Evolutionary conservation across 2,329 filamentous ascomycete genomes (phyloP).

Genomic region (Xylaria sp.): DNA sequence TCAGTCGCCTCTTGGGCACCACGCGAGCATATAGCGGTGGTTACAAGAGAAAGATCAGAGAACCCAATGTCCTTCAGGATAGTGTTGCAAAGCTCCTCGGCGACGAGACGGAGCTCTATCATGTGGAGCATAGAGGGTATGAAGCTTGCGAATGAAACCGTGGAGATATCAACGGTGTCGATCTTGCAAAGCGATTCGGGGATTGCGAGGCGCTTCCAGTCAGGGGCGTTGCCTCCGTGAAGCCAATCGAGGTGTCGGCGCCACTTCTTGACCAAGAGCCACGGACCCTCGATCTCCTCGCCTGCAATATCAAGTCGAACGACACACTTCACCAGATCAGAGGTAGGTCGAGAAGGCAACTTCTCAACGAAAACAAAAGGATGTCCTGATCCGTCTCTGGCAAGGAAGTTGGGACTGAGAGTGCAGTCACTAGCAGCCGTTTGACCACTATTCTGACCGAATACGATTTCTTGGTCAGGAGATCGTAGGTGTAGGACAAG

Average conservation of each 20-base stretch:
- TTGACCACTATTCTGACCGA: slow-evolving; percentile 21
- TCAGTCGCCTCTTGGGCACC: slow-evolving; percentile 55
- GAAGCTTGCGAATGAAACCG: slow-evolving; percentile 52
- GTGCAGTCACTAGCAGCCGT: slow-evolving; percentile 21
- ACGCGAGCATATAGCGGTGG: slow-evolving; percentile 66
- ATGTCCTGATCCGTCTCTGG: slow-evolving; percentile 35
- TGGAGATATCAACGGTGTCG: slow-evolving; percentile 42
- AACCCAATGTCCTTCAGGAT: slow-evolving; percentile 51
- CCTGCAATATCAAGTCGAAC: slow-evolving; percentile 34
- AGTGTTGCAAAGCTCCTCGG: slow-evolving; percentile 52
- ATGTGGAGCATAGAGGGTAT: slow-evolving; percentile 68
- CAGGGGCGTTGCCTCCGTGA: slow-evolving; percentile 31
- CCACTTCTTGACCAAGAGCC: slow-evolving; percentile 45
- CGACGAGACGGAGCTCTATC: slow-evolving; percentile 61
- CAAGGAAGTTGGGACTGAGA: slow-evolving; percentile 31
- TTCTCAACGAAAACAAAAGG: slow-evolving; percentile 41
- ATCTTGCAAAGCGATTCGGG: slow-evolving; percentile 44
- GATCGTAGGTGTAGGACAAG: slow-evolving; percentile 42
- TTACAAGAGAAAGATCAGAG: slow-evolving; percentile 48
- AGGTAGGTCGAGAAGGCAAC: slow-evolving; percentile 41
- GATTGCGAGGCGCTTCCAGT: slow-evolving; percentile 33
- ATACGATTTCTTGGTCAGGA: slow-evolving; percentile 19
- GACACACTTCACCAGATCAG: slow-evolving; percentile 36
- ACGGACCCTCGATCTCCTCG: slow-evolving; percentile 41
- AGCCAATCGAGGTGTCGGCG: slow-evolving; percentile 57